Percentiles rank a stretch among this genome's conserved stretches.
These are phyloP conservation scores for Castanopsis chinensis DNA, from an alignment of 306 rosid genomes.

Conservation along the genomic window DNA sequence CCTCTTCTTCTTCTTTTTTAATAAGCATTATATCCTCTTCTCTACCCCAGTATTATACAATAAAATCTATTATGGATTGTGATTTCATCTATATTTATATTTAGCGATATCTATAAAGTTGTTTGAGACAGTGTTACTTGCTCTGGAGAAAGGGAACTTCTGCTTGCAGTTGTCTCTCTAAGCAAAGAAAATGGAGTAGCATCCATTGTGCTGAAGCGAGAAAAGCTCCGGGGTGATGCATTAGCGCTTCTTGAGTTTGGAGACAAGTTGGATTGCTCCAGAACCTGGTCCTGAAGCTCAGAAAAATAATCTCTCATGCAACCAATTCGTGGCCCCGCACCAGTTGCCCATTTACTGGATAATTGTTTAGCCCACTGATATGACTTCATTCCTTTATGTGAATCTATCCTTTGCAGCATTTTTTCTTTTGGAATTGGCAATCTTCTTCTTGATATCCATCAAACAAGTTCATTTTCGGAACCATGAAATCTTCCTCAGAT, in stretches of 20 bases:
- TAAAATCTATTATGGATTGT: background rate
- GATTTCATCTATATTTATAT: background rate
- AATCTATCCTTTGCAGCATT: constrained; percentile 57
- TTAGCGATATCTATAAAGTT: constrained; percentile 14
- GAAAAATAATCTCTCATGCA: constrained; percentile 91
- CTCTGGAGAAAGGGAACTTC: background rate
- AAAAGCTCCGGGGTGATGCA: constrained; percentile 24
- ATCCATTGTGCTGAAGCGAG: constrained; percentile 40
- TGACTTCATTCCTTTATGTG: constrained; percentile 70
- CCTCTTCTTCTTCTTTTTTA: background rate
- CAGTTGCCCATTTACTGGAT: constrained; percentile 72
- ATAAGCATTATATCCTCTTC: background rate
- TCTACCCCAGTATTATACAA: background rate
- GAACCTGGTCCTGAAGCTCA: constrained; percentile 61
- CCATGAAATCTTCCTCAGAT: constrained; percentile 72
- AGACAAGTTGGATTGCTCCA: constrained; percentile 72
- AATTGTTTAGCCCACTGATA: constrained; percentile 70
- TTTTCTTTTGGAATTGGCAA: constrained; percentile 57
- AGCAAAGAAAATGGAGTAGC: constrained; percentile 18
- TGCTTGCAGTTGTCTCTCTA: constrained; percentile 11
- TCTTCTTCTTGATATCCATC: constrained; percentile 42
- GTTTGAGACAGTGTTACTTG: background rate
- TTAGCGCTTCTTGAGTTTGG: constrained; percentile 41
- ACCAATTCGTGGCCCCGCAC: constrained; percentile 81
- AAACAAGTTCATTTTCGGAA: constrained; percentile 62